Percentiles rank a stretch among this genome's conserved stretches.
Evolutionary conservation across 2,329 filamentous ascomycete species (phyloP).

Genomic region (Clathrospora elynae): DNA sequence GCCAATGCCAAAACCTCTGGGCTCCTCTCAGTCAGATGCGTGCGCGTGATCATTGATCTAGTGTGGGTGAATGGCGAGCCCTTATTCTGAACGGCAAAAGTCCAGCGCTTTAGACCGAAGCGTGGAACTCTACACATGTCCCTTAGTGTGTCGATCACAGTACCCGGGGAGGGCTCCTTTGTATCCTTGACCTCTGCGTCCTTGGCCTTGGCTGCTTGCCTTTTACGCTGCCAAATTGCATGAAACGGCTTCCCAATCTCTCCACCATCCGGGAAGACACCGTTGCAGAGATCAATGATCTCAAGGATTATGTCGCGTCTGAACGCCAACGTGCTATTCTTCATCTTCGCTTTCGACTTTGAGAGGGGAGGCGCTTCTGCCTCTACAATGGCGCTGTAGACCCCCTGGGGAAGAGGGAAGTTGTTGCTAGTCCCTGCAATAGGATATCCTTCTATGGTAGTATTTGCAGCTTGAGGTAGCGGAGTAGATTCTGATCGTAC

Average conservation of each 20-base stretch:
- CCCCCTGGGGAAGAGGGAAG: not conserved
- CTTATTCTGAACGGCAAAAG: slow-evolving; percentile 33
- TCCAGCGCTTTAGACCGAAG: slow-evolving; percentile 58
- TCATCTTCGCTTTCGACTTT: slow-evolving; percentile 14
- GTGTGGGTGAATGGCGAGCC: slow-evolving; percentile 47
- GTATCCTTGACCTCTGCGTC: no score
- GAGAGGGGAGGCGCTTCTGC: slow-evolving; percentile 7
- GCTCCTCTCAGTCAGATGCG: slow-evolving; percentile 53
- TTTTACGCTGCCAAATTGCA: slow-evolving; percentile 60
- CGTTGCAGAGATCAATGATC: slow-evolving; percentile 59
- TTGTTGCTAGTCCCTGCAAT: not conserved
- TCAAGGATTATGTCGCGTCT: slow-evolving; percentile 57
- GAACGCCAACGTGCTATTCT: slow-evolving; percentile 25
- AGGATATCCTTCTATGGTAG: not conserved
- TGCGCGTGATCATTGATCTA: slow-evolving; percentile 57
- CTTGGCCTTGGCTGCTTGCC: no score
- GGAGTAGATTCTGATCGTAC: not conserved
- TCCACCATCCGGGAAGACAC: slow-evolving; percentile 60
- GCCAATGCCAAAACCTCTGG: slow-evolving; percentile 56
- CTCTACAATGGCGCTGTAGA: slow-evolving; percentile 9
- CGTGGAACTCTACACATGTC: slow-evolving; percentile 52
- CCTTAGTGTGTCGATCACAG: slow-evolving; percentile 58
- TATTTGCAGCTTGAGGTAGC: not conserved
- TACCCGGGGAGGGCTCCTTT: slow-evolving; percentile 57
- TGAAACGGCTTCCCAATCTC: slow-evolving; percentile 63